Percentiles rank a stretch among this genome's conserved stretches.
phyloP scores from a whole-genome alignment of 768 basidiomycete species.

The Naganishia randhawae region DNA sequence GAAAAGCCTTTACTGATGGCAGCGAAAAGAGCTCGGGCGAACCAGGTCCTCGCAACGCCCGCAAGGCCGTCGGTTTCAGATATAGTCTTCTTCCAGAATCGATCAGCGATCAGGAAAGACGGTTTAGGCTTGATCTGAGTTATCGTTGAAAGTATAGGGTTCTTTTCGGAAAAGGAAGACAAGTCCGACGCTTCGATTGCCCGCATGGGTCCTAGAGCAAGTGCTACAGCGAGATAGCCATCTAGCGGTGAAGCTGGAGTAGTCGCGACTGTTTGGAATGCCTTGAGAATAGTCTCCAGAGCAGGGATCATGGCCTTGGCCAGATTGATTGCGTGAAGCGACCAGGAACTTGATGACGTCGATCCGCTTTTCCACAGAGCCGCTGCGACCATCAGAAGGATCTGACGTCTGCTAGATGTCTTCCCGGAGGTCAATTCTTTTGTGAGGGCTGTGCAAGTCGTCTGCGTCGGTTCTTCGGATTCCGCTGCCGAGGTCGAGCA shows the following conservation, averaged over 20 bases:
- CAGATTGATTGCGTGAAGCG: conserved; percentile 57
- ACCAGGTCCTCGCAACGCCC: not conserved
- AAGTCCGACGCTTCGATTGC: conserved; percentile 28
- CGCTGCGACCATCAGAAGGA: conserved; percentile 63
- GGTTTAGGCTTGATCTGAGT: conserved; percentile 61
- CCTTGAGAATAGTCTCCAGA: conserved; percentile 69
- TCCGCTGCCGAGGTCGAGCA: conserved; percentile 54
- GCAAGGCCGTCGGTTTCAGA: conserved; percentile 21
- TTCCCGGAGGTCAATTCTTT: conserved; percentile 74
- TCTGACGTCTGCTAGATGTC: conserved; percentile 60
- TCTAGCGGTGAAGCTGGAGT: conserved; percentile 66
- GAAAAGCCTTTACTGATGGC: conserved; percentile 1
- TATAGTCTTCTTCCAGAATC: conserved; percentile 29
- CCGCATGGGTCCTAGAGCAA: conserved; percentile 62
- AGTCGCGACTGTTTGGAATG: conserved; percentile 53
- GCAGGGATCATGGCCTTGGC: conserved; percentile 59
- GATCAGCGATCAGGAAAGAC: conserved; percentile 78
- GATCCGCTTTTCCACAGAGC: conserved; percentile 56
- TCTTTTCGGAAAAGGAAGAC: conserved; percentile 33
- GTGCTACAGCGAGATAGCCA: conserved; percentile 71
- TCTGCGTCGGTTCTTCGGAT: conserved; percentile 52
- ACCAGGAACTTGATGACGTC: conserved; percentile 44
- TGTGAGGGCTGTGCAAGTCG: conserved; percentile 57
- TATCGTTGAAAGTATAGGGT: conserved; percentile 42
- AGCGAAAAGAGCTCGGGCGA: conserved; percentile 7